Evolutionary conservation across 352 stramenopile genomes (phyloP), one percentile per base, ranked within the genome.

Genomic region (Globisporangium radiosum): DNA sequence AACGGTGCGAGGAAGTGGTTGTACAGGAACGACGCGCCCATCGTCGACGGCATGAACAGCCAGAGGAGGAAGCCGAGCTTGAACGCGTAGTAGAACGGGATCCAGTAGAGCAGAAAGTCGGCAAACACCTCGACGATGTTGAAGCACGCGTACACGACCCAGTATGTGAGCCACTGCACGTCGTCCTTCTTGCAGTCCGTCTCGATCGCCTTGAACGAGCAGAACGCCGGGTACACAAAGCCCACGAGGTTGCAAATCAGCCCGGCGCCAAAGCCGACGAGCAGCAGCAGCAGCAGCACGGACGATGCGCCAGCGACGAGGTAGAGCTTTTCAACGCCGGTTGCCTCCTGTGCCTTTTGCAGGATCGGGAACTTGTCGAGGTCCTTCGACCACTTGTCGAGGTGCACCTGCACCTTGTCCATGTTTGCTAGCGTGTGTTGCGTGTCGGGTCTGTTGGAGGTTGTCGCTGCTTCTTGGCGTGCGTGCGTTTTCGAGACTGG

Each of bases 71-170:
- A 98, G 52, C 93, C 95, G 25, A 99, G 66, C 84, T 99, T 99
- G 80, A 99, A 98, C 11, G 92, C 87, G 71, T 98, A 98, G 79
- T 98, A 99, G 73, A 98, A 98, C 14, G 96, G 96, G 72, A 99
- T 98, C 93, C 92, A 98, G 72, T 98, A 98, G 5, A 99, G 72
- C 45, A 99, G 70, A 50, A 97, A 92, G 70, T 98, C 92, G n/a
- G 85, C 80, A 69, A 99, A 99, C 38, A 97, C 85, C 74, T 99
- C 96, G 44, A 98, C 79, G 50, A 99, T 87, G 65, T 88, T 97
- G 77, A 99, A 98, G 75, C 96, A 98, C 11, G 92, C 88, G 76
- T 98, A 99, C 33, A 99, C 90, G 68, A 99, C 90, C 96, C 96
- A 99, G 77, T 99, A 99, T 33, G 97, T 98, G 50, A 98, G 85